Evolutionary conservation across 768 basidiomycete species (phyloP).

Genomic region (Plicaturopsis crispa): DNA sequence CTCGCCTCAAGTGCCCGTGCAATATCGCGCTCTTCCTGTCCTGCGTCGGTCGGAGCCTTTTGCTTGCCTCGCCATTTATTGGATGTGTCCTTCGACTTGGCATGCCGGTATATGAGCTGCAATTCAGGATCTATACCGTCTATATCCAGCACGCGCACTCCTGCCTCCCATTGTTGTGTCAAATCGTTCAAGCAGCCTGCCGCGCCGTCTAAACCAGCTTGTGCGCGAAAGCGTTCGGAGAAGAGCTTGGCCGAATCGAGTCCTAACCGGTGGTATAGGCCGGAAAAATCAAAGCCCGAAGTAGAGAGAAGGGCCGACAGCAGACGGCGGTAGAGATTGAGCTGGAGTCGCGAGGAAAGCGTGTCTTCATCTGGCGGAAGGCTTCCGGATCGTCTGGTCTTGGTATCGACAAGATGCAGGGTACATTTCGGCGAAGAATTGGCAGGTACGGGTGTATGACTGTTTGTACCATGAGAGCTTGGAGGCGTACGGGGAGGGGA

Average conservation of each 20-base stretch:
- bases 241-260: constrained; percentile 37
- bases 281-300: constrained; percentile 40
- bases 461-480: no score
- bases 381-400: constrained; percentile 45
- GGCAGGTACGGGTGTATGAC: background rate
- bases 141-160: constrained; percentile 15
- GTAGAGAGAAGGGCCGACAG: constrained; percentile 41
- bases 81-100: constrained; percentile 2
- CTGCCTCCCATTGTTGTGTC: constrained; percentile 22
- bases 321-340: constrained; percentile 73
- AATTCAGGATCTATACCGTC: constrained; percentile 25
- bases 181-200: constrained; percentile 21
- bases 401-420: constrained; percentile 57
- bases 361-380: constrained; percentile 56
- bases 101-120: constrained; percentile 31
- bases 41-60: constrained; percentile 5
- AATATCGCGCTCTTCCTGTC: constrained; percentile 34
- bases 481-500: no score
- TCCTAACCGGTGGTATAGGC: constrained; percentile 41
- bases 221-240: constrained; percentile 40
- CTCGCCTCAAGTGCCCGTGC: constrained; percentile 41
- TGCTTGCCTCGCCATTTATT: background rate
- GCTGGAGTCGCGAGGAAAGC: constrained; percentile 53
- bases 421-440: constrained; percentile 9
- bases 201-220: constrained; percentile 8